Percentiles rank a stretch among this genome's conserved stretches.
Evolutionary conservation across 495 filamentous ascomycete genomes (phyloP).

Genomic region (Hypomontagnella monticulosa): DNA sequence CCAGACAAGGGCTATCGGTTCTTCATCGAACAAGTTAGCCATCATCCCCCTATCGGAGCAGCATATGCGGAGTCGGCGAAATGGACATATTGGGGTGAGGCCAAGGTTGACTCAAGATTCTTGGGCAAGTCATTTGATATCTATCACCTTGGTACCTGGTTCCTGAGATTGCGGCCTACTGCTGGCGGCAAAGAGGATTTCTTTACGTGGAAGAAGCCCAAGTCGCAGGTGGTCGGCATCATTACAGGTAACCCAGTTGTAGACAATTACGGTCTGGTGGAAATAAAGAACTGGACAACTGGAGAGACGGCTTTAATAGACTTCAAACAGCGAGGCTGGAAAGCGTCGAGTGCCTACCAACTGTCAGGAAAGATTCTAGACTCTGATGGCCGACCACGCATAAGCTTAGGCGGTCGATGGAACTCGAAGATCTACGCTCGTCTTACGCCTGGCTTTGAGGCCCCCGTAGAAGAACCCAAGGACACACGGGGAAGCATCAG

Average conservation of each 20-base stretch:
- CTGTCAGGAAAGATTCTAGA: slow-evolving; percentile 86
- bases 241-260: slow-evolving; percentile 96
- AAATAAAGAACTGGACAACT: slow-evolving; percentile 95
- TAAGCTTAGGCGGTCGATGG: slow-evolving; percentile 94
- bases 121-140: slow-evolving; percentile 98
- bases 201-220: slow-evolving; percentile 99
- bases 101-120: slow-evolving; percentile 96
- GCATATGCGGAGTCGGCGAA: slow-evolving; percentile 91
- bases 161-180: slow-evolving; percentile 83
- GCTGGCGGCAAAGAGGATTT: slow-evolving; percentile 82
- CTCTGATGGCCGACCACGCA: slow-evolving; percentile 74
- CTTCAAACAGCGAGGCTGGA: slow-evolving; percentile 97
- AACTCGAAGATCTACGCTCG: slow-evolving; percentile 97
- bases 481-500: slow-evolving; percentile 54
- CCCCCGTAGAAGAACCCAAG: slow-evolving; percentile 66
- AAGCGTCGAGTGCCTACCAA: slow-evolving; percentile 86
- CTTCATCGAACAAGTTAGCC: slow-evolving; percentile 98
- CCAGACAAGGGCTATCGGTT: slow-evolving; percentile 98
- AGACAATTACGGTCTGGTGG: slow-evolving; percentile 98
- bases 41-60: slow-evolving; percentile 95
- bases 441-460: slow-evolving; percentile 89
- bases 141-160: slow-evolving; percentile 97
- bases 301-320: slow-evolving; percentile 90
- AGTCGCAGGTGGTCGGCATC: slow-evolving; percentile 96
- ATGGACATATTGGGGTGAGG: slow-evolving; percentile 99